Evolutionary conservation across 2,329 filamentous ascomycete species (phyloP), one percentile per base, ranked within the genome.

Genomic region (Nigrospora oryzae): DNA sequence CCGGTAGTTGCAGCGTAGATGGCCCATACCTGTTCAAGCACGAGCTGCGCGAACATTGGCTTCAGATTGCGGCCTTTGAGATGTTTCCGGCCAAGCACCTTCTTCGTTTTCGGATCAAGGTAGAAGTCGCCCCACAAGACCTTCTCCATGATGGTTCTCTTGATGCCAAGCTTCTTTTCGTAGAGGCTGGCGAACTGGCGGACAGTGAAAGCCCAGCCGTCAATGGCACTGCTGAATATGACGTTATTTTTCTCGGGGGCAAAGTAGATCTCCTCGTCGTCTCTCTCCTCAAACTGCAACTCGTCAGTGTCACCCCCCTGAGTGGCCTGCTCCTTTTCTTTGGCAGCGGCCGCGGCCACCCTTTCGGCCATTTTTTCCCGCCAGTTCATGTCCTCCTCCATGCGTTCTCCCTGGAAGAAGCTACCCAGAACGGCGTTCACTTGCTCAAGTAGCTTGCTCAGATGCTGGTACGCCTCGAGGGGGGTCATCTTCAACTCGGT

Each of bases 151-250:
- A 87, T 68, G 23, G 81, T 81, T 39, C 90, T 79, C 66, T 95
- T 97, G 64, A 97, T 94, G 13, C 93, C 91, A 7, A 98, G 77
- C 64, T 98, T 98, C 71, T 90, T 95, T 66, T 97, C 91, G 60
- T 97, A 98, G 28, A 97, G 70, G 34, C 80, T 80, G 15, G 93
- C 90, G 61, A 98, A 98, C 57, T 98, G 93, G 42, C 89, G 81
- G 41, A 95, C 84, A 0, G 93, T 98, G 58, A 98, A 98, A 3
- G 93, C 93, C 93, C 93, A 98, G n/a, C 93, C 93, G 60, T 98
- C 93, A 46, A 95, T 85, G 48, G 93, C 93, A 62, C 91, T 97
- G 69, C 89, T 89, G 63, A 98, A 98, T 51, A 98, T 97, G 63
- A 98, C 93, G 59, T 98, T 98, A 64, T 96, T 96, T 66, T 91